Conservation (phyloP, 305 asterid species). For the Solanum chacoense region DNA sequence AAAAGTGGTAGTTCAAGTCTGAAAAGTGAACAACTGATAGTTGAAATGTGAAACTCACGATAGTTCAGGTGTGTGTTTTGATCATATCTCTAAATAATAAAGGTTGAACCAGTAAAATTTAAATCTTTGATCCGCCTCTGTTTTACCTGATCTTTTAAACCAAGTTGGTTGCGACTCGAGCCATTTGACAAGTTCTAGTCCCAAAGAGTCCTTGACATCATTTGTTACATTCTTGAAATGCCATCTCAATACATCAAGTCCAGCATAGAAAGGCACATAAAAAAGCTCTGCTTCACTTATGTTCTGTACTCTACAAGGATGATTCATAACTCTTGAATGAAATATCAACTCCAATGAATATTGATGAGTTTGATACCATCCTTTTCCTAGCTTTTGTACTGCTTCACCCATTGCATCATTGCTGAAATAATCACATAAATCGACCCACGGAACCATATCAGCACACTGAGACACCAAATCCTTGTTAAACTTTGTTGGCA, state of each 20-base stretch:
- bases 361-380: slow-evolving; percentile 60
- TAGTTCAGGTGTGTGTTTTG: background rate
- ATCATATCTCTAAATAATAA: background rate
- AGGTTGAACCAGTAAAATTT: background rate
- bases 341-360: slow-evolving; percentile 63
- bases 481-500: slow-evolving; percentile 59
- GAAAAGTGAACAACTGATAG: background rate
- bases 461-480: slow-evolving; percentile 38
- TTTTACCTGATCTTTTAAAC: slow-evolving; percentile 29
- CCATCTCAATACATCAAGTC: slow-evolving; percentile 61
- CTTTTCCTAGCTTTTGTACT: slow-evolving; percentile 31
- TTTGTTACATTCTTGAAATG: slow-evolving; percentile 55
- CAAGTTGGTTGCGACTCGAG: slow-evolving; percentile 39
- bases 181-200: slow-evolving; percentile 36
- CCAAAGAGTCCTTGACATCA: slow-evolving; percentile 39
- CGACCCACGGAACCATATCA: slow-evolving; percentile 49
- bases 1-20: background rate
- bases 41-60: background rate
- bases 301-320: slow-evolving; percentile 50
- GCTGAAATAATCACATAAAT: slow-evolving; percentile 34
- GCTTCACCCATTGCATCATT: slow-evolving; percentile 44
- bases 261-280: slow-evolving; percentile 61
- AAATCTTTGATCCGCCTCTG: background rate
- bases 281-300: slow-evolving; percentile 37
- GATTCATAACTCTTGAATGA: slow-evolving; percentile 39